phyloP scores from a whole-genome alignment of 768 basidiomycete genomes.

The Lepiota brunneoincarnata region DNA sequence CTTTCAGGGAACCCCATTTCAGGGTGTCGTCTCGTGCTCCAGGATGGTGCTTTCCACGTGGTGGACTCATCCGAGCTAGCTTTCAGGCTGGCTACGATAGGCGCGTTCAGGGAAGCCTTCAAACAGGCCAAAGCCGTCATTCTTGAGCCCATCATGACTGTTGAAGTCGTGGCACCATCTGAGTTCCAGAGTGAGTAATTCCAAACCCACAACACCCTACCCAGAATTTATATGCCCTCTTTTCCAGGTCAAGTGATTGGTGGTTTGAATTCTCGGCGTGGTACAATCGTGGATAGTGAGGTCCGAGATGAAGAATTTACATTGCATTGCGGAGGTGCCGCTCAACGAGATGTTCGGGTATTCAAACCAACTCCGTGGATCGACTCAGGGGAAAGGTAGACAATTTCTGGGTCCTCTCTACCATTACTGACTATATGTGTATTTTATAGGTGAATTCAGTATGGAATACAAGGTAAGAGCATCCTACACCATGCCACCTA shows the following conservation, averaged over 20 bases:
- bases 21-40: constrained; percentile 82
- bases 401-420: constrained; percentile 43
- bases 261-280: constrained; percentile 86
- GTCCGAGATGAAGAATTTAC: constrained; percentile 97
- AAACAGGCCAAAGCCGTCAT: constrained; percentile 73
- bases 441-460: constrained; percentile 4
- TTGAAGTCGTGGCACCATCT: constrained; percentile 92
- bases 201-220: background rate
- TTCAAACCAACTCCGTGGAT: constrained; percentile 87
- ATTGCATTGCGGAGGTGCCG: constrained; percentile 83
- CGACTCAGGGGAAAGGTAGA: constrained; percentile 96
- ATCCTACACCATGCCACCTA: background rate
- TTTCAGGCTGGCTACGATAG: constrained; percentile 86
- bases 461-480: constrained; percentile 11
- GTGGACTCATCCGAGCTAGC: constrained; percentile 98
- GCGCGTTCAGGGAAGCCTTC: constrained; percentile 92
- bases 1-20: constrained; percentile 86
- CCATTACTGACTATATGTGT: constrained; percentile 47
- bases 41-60: constrained; percentile 89
- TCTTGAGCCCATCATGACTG: constrained; percentile 97
- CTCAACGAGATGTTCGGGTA: constrained; percentile 99
- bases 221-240: background rate
- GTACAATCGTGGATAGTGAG: constrained; percentile 94
- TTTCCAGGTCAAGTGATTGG: constrained; percentile 81
- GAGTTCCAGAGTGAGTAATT: constrained; percentile 83